Conservation (phyloP, 2,329 filamentous ascomycete genomes). For the Alternaria ventricosa region DNA sequence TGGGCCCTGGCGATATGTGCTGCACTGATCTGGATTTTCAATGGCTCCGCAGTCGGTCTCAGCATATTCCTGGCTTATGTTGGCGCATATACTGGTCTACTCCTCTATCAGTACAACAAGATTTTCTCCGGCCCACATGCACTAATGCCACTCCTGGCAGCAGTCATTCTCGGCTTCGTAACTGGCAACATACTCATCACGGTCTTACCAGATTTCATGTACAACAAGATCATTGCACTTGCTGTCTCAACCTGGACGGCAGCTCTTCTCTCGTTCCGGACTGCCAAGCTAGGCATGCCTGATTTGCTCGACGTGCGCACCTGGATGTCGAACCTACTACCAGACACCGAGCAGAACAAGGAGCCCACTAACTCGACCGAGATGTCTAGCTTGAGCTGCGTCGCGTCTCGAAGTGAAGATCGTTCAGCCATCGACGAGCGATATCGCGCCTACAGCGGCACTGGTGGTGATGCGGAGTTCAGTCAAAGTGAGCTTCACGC, state of each 20-base stretch:
- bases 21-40: slow-evolving; percentile 61
- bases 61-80: slow-evolving; percentile 60
- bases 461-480: slow-evolving; percentile 54
- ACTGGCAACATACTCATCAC: slow-evolving; percentile 55
- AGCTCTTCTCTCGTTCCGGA: slow-evolving; percentile 57
- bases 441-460: slow-evolving; percentile 55
- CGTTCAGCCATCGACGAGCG: slow-evolving; percentile 30
- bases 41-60: slow-evolving; percentile 50
- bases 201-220: slow-evolving; percentile 51
- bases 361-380: slow-evolving; percentile 23
- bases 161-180: slow-evolving; percentile 55
- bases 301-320: slow-evolving; percentile 35
- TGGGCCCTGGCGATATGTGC: slow-evolving; percentile 61
- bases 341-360: slow-evolving; percentile 16
- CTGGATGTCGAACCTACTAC: slow-evolving; percentile 38
- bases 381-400: slow-evolving; percentile 31
- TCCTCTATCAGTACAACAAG: slow-evolving; percentile 59
- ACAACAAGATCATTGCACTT: slow-evolving; percentile 57
- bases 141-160: slow-evolving; percentile 56
- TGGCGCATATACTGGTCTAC: slow-evolving; percentile 58
- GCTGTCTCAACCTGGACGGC: slow-evolving; percentile 60
- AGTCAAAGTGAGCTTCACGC: slow-evolving; percentile 60
- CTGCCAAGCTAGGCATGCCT: slow-evolving; percentile 58
- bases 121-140: slow-evolving; percentile 60
- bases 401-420: slow-evolving; percentile 25